These are phyloP conservation scores for Ophiocordyceps robertsii DNA, from an alignment of 2,329 filamentous ascomycete genomes.

Conservation along the genomic window DNA sequence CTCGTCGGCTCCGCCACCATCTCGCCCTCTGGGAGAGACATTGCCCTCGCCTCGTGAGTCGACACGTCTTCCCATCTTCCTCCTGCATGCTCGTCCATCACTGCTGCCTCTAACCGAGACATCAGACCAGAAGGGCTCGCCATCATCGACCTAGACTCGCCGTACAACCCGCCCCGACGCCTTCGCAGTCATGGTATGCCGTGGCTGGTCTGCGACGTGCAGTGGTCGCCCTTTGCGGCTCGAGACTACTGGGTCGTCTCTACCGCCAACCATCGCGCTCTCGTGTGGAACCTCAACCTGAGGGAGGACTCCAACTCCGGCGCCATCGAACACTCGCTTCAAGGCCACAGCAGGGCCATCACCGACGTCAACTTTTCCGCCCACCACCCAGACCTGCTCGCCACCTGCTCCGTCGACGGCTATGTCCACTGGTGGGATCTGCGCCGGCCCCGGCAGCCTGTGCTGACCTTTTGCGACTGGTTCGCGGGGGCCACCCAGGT, in stretches of 20 bases:
- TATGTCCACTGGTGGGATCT: slow-evolving; percentile 92
- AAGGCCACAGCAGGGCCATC: slow-evolving; percentile 73
- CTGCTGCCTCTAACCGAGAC: background rate
- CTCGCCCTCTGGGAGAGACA: slow-evolving; percentile 79
- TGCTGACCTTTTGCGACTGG: slow-evolving; percentile 80
- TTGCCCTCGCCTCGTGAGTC: slow-evolving; percentile 68
- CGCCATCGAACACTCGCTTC: slow-evolving; percentile 74
- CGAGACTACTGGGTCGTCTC: slow-evolving; percentile 90
- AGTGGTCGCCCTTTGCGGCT: slow-evolving; percentile 88
- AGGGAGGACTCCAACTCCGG: slow-evolving; percentile 56
- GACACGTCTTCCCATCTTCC: background rate
- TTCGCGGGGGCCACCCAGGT: slow-evolving; percentile 88
- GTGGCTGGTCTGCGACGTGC: slow-evolving; percentile 93
- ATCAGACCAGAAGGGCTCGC: slow-evolving; percentile 66
- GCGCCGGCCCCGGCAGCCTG: slow-evolving; percentile 57
- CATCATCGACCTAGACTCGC: slow-evolving; percentile 84
- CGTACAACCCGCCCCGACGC: slow-evolving; percentile 74
- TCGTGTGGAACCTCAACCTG: slow-evolving; percentile 85
- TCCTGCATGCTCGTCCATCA: background rate
- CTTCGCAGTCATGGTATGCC: slow-evolving; percentile 70
- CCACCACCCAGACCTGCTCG: slow-evolving; percentile 76
- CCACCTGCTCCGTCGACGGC: slow-evolving; percentile 85
- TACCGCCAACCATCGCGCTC: slow-evolving; percentile 84
- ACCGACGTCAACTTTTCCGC: slow-evolving; percentile 96
- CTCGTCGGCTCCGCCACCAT: slow-evolving; percentile 82